Evolutionary conservation across 805 yeast species (phyloP).

Genomic region (Candida rishiriensis): DNA sequence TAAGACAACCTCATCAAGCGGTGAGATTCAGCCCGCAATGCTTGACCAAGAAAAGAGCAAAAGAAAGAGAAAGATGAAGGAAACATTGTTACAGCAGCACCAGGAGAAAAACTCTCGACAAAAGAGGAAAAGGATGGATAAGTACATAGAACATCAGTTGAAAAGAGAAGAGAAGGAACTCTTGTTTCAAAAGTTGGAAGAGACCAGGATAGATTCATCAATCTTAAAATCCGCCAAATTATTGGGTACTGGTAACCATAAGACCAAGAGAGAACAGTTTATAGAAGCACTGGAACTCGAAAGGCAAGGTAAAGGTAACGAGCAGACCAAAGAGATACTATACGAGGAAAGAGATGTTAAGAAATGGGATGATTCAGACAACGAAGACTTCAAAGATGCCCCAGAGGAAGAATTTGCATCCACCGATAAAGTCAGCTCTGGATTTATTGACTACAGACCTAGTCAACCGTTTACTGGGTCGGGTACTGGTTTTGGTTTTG

Average conservation of each 20-base stretch:
- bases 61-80: slow-evolving; percentile 60
- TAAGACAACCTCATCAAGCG: slow-evolving; percentile 24
- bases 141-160: slow-evolving; percentile 86
- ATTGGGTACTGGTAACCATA: slow-evolving; percentile 63
- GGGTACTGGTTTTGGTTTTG: slow-evolving; percentile 70
- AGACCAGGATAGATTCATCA: slow-evolving; percentile 66
- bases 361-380: slow-evolving; percentile 50
- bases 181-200: slow-evolving; percentile 66
- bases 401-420: slow-evolving; percentile 24
- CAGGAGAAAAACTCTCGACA: slow-evolving; percentile 67
- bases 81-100: slow-evolving; percentile 52
- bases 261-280: slow-evolving; percentile 63
- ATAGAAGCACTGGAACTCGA: slow-evolving; percentile 74
- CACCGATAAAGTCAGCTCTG: slow-evolving; percentile 31
- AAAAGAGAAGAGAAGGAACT: slow-evolving; percentile 83
- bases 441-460: slow-evolving; percentile 71
- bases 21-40: slow-evolving; percentile 37
- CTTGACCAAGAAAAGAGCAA: slow-evolving; percentile 57
- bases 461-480: slow-evolving; percentile 47
- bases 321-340: slow-evolving; percentile 52
- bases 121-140: slow-evolving; percentile 77
- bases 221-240: slow-evolving; percentile 67
- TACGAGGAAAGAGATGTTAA: slow-evolving; percentile 65
- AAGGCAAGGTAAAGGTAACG: slow-evolving; percentile 65
- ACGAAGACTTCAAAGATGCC: slow-evolving; percentile 18